phyloP scores from a whole-genome alignment of 106 monocot species.

The Dendrobium nobile region DNA sequence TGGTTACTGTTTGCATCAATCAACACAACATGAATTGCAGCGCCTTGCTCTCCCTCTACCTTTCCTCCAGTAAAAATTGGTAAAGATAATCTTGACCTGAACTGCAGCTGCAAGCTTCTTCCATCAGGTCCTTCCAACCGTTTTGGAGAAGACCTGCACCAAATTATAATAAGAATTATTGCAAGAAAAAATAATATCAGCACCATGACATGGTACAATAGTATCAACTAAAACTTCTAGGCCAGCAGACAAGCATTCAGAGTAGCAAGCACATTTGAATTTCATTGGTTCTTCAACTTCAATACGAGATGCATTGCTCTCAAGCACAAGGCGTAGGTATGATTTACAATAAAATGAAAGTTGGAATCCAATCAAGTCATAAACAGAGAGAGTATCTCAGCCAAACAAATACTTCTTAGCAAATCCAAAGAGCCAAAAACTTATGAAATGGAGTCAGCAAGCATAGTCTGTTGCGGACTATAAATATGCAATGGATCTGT shows the following conservation, averaged over 20 bases:
- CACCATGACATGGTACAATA: not conserved
- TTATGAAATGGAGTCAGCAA: not conserved
- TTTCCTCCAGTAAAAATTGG: constrained; percentile 42
- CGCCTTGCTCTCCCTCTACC: constrained; percentile 42
- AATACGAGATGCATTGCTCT: not conserved
- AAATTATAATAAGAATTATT: not conserved
- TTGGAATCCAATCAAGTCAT: too few relatives aligned
- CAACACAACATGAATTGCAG: constrained; percentile 44
- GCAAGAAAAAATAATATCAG: not conserved
- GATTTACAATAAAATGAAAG: not conserved
- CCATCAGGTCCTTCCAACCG: constrained; percentile 37
- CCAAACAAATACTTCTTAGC: not conserved
- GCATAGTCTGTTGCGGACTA: not conserved
- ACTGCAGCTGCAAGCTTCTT: constrained; percentile 38
- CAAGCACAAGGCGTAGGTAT: not conserved
- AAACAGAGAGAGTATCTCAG: not conserved
- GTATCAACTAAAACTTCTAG: not conserved
- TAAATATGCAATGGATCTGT: not conserved
- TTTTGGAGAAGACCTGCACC: constrained; percentile 29
- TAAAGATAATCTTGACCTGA: constrained; percentile 29
- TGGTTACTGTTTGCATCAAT: constrained; percentile 28
- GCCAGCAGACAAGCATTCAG: not conserved
- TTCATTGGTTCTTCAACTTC: not conserved
- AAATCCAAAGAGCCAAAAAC: not conserved
- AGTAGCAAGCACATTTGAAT: constrained; percentile 1